phyloP scores from a whole-genome alignment of 345 rosid genomes.

The Ricinus communis region DNA sequence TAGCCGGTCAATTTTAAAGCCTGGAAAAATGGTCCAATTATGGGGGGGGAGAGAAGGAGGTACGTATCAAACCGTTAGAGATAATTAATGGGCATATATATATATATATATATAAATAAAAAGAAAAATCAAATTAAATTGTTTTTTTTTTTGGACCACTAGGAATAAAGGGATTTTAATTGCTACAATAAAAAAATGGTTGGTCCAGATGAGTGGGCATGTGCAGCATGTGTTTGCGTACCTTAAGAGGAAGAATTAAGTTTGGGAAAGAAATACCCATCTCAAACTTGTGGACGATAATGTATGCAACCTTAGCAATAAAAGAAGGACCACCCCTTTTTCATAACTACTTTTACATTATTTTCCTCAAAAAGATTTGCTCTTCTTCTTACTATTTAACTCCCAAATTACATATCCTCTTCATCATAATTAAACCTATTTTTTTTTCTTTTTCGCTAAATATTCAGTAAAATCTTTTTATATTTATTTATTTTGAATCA shows the following conservation, averaged over 20 bases:
- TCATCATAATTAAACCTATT: too few species aligned
- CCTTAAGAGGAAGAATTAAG: background rate
- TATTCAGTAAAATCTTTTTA: too few species aligned
- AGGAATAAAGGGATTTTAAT: slow-evolving; percentile 1
- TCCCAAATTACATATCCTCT: too few species aligned
- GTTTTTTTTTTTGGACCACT: slow-evolving; percentile 29
- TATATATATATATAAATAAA: too few species aligned
- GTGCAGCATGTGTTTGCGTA: slow-evolving; percentile 24
- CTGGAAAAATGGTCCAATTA: slow-evolving; percentile 17
- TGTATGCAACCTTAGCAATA: background rate
- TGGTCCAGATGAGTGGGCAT: slow-evolving; percentile 34
- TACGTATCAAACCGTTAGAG: slow-evolving; percentile 29
- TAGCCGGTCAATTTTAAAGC: slow-evolving; percentile 22
- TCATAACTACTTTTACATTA: too few species aligned
- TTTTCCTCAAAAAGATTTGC: too few species aligned
- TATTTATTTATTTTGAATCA: too few species aligned
- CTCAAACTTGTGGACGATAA: slow-evolving; percentile 33
- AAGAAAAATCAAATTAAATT: background rate
- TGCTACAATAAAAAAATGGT: slow-evolving; percentile 13
- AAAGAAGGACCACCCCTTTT: slow-evolving; percentile 27
- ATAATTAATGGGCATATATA: slow-evolving; percentile 20
- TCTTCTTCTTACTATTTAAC: too few species aligned
- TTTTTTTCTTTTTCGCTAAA: too few species aligned
- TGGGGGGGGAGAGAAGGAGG: background rate
- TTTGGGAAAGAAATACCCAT: background rate